A percentile compares a stretch with the other conserved stretches of the same genome.
phyloP scores from a whole-genome alignment of 305 asterid genomes.

The Ajuga reptans region DNA sequence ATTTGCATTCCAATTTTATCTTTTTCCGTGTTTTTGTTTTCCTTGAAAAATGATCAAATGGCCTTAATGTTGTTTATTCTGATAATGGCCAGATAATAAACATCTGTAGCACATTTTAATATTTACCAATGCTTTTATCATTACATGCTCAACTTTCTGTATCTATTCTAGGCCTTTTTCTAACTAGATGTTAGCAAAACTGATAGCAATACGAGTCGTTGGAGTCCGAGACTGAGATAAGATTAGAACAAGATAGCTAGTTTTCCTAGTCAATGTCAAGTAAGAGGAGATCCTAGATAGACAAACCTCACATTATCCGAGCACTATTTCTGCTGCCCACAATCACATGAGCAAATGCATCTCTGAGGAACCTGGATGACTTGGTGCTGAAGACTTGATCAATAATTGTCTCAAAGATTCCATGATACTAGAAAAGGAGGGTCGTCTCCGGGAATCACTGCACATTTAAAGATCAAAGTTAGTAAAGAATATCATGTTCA shows the following conservation, averaged over 20 bases:
- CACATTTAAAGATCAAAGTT: conserved; percentile 21
- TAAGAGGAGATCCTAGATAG: conserved; percentile 9
- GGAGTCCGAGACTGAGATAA: neutral
- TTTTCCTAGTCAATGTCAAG: neutral
- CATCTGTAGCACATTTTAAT: neutral
- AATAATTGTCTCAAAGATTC: conserved; percentile 51
- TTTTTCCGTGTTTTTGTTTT: no score
- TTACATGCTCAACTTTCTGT: neutral
- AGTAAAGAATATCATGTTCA: conserved; percentile 3
- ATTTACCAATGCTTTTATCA: neutral
- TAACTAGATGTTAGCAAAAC: no score
- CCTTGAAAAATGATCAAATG: neutral
- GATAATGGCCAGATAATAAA: neutral
- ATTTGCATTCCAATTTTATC: neutral
- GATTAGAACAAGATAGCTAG: neutral
- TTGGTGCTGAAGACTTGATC: conserved; percentile 39
- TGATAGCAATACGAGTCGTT: no score
- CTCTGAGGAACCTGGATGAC: conserved; percentile 42
- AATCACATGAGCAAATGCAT: conserved; percentile 34
- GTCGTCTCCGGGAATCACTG: conserved; percentile 88
- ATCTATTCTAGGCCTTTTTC: no score
- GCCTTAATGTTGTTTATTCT: no score
- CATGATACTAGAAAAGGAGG: conserved; percentile 70
- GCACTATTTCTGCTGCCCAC: conserved; percentile 26
- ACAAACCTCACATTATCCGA: conserved; percentile 40